Evolutionary conservation across 192 early-diverging fungal species (phyloP), one percentile per base, ranked within the genome.

Genomic region (Podila epigama): DNA sequence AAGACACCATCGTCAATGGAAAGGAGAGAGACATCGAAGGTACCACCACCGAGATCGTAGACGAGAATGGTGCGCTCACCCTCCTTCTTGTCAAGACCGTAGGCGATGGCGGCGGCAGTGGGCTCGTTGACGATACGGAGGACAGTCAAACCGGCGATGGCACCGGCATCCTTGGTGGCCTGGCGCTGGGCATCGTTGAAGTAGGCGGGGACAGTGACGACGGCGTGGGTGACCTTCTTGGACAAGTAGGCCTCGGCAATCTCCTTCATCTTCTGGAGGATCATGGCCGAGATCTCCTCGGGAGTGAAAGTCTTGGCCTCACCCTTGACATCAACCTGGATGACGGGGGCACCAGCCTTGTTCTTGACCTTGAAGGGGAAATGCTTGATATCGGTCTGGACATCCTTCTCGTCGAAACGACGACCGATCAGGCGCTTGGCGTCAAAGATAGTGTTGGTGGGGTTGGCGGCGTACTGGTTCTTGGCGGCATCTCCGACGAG

Each of bases 131-230:
- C 91, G 71, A 96, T 94, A 81, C 95, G 94, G 65, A 89, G 89
- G 55, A 94, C 89, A 51, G 80, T 92, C 52, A 96, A 82, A 61
- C 93, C 94, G 54, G 94, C 90, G 81, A 96, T 95, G 33, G 84
- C 82, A 78, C 94, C 92, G 42, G 93, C 92, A 72, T 95, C 93
- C 86, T 95, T 93, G 82, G 95, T 96, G 55, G 94, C 96, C 84
- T 97, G 94, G 79, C 96, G 90, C 87, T 97, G 95, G 44, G 93
- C 93, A 69, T 98, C 93, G 87, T 94, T 97, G 84, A 95, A 94
- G 89, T 98, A 98, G 59, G 96, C 96, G 56, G 97, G 97, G 65
- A 98, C 97, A 36, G 97, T 98, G 81, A 98, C 91, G 60, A 98
- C 94, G 65, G 95, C 96, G 83, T 94, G 89, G 59, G 90, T 94